Evolutionary conservation across 306 rosid species (phyloP).

Genomic region (barrel medic (Medicago truncatula)): DNA sequence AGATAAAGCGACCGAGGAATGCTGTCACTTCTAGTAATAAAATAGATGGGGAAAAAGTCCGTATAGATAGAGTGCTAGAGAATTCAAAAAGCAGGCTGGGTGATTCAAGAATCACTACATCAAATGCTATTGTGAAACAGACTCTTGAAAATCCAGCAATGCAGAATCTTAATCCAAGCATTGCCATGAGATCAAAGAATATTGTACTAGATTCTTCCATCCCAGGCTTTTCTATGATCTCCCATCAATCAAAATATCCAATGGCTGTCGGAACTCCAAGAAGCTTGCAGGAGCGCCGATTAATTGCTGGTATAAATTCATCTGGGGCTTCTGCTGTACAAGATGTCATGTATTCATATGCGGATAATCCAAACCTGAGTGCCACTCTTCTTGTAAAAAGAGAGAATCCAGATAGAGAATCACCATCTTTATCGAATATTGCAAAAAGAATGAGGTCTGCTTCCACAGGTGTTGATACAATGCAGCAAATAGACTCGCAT

Average conservation of each 20-base stretch:
- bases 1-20: constrained; percentile 78
- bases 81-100: constrained; percentile 60
- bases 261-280: constrained; percentile 73
- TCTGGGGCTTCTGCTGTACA: constrained; percentile 68
- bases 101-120: constrained; percentile 65
- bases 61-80: constrained; percentile 78
- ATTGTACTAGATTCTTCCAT: constrained; percentile 67
- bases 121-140: constrained; percentile 61
- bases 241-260: constrained; percentile 70
- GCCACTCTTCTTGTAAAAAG: constrained; percentile 69
- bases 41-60: constrained; percentile 77
- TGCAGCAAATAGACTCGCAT: constrained; percentile 65
- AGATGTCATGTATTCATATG: constrained; percentile 65
- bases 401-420: constrained; percentile 80
- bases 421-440: constrained; percentile 65
- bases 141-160: constrained; percentile 61
- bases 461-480: constrained; percentile 63
- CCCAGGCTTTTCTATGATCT: constrained; percentile 56
- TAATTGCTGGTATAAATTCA: constrained; percentile 57
- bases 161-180: constrained; percentile 61
- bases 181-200: constrained; percentile 65
- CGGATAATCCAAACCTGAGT: constrained; percentile 60
- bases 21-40: constrained; percentile 66
- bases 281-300: constrained; percentile 70
- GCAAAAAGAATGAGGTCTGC: constrained; percentile 73